Conservation (phyloP, 345 rosid genomes). For the Populus simonii region DNA sequence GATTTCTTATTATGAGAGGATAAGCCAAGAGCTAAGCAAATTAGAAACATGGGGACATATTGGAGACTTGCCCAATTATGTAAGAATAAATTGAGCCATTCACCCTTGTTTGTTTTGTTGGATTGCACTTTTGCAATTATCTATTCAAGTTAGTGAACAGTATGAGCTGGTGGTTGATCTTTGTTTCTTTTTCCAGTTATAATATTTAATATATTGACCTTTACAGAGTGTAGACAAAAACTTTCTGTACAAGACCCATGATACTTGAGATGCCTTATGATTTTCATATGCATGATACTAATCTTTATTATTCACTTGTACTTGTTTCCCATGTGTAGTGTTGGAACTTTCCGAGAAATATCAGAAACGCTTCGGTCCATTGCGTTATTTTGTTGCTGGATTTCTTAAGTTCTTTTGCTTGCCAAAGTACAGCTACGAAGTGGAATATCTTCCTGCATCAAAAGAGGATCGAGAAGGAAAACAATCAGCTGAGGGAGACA, state of each 20-base stretch:
- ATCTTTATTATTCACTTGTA: background rate
- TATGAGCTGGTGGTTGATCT: background rate
- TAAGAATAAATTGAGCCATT: too few species aligned
- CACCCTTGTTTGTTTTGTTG: background rate
- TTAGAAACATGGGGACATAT: background rate
- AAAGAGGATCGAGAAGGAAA: constrained; percentile 68
- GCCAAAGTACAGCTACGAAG: constrained; percentile 92
- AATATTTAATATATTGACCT: background rate
- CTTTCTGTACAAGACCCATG: background rate
- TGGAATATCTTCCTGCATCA: constrained; percentile 86
- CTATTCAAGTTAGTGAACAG: background rate
- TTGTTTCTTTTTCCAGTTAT: background rate
- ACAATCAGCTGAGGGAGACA: constrained; percentile 43
- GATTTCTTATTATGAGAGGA: background rate
- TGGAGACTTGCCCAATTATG: too few species aligned
- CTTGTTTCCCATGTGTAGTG: constrained; percentile 47
- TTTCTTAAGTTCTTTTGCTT: constrained; percentile 89
- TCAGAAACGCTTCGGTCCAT: constrained; percentile 91
- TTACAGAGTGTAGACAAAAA: background rate
- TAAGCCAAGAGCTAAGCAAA: background rate
- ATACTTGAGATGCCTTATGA: background rate
- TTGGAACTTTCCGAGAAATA: constrained; percentile 93
- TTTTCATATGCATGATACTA: background rate
- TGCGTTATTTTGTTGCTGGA: constrained; percentile 97
- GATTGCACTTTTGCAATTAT: background rate